phyloP scores from a whole-genome alignment of 176 grass and related monocot species.

The Poa annua region DNA sequence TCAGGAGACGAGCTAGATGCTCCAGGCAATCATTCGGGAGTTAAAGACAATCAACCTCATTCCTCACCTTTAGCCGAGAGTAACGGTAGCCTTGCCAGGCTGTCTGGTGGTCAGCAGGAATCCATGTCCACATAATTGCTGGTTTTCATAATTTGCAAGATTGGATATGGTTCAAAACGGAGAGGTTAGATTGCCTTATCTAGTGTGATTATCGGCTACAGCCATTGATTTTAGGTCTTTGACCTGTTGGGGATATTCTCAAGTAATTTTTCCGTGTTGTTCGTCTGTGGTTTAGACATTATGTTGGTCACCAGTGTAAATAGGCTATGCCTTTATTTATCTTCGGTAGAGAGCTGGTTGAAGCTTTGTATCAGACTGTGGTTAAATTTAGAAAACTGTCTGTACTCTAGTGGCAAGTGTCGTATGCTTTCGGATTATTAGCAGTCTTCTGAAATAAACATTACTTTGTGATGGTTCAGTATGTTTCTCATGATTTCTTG shows the following conservation, averaged over 20 bases:
- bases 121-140: constrained; percentile 42
- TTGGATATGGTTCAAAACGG: not conserved
- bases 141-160: not conserved
- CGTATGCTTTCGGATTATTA: constrained; percentile 3
- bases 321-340: constrained; percentile 38
- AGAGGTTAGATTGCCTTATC: constrained; percentile 50
- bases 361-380: constrained; percentile 3
- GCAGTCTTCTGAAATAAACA: constrained; percentile 10
- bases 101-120: constrained; percentile 55
- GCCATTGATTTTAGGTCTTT: constrained; percentile 60
- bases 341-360: constrained; percentile 13
- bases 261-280: constrained; percentile 36
- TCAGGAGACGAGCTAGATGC: constrained; percentile 55
- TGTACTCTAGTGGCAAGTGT: not conserved
- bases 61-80: constrained; percentile 53
- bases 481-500: not conserved
- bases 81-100: constrained; percentile 54
- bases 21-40: constrained; percentile 57
- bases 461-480: not conserved
- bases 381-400: not conserved
- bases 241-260: constrained; percentile 42
- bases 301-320: constrained; percentile 50
- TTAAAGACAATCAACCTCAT: constrained; percentile 44
- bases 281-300: constrained; percentile 34
- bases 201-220: constrained; percentile 43